A percentile compares a stretch with the other conserved stretches of the same genome.
These are phyloP conservation scores for Paramecium bursaria DNA, from an alignment of 73 alveolate species.

Conservation along the genomic window DNA sequence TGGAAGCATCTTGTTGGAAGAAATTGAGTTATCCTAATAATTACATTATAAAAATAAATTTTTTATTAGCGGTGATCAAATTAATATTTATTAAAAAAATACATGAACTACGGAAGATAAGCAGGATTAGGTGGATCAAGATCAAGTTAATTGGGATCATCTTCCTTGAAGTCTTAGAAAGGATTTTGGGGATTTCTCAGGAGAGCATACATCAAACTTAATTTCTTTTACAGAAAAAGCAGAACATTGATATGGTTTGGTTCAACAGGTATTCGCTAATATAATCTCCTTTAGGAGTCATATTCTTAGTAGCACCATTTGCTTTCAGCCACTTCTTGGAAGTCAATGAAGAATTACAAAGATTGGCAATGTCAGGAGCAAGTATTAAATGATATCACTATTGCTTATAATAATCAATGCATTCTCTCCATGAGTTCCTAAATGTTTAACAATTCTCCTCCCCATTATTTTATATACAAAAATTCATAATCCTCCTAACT, in stretches of 20 bases:
- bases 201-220: conserved; percentile 29
- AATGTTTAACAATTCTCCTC: conserved; percentile 55
- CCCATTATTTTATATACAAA: conserved; percentile 46
- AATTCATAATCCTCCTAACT: conserved; percentile 47
- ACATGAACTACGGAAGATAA: too few relatives aligned
- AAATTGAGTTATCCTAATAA: too few relatives aligned
- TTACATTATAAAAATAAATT: too few relatives aligned
- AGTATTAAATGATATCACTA: too few relatives aligned
- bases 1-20: too few relatives aligned
- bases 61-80: too few relatives aligned
- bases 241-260: conserved; percentile 46
- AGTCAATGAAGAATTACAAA: conserved; percentile 54
- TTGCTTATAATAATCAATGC: conserved; percentile 51
- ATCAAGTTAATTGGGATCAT: background rate
- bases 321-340: conserved; percentile 56
- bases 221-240: background rate
- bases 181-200: conserved; percentile 52
- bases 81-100: too few relatives aligned
- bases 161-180: conserved; percentile 4
- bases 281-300: conserved; percentile 17
- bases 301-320: conserved; percentile 46
- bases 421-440: conserved; percentile 45
- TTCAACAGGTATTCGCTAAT: conserved; percentile 32
- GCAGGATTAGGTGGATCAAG: conserved; percentile 12
- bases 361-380: too few relatives aligned